Conservation (phyloP, 148 eudicot genomes). For the Vaccinium corymbosum region DNA sequence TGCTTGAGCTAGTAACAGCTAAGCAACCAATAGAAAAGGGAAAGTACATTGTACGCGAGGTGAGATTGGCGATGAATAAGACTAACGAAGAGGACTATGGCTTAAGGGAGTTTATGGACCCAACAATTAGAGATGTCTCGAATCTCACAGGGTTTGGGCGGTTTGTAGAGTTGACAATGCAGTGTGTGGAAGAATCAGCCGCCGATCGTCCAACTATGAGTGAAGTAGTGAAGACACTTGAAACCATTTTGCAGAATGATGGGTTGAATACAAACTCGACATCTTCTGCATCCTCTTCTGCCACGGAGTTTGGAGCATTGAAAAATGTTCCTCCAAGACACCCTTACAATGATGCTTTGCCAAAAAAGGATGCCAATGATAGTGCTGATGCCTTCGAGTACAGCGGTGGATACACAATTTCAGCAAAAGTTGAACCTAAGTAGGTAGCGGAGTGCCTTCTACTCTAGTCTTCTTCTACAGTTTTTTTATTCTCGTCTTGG, state of each 20-base stretch:
- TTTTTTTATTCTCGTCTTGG: conserved; percentile 6
- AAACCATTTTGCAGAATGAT: conserved; percentile 55
- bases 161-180: conserved; percentile 68
- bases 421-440: conserved; percentile 71
- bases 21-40: conserved; percentile 87
- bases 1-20: conserved; percentile 78
- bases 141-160: conserved; percentile 45
- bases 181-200: conserved; percentile 75
- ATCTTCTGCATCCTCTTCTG: conserved; percentile 69
- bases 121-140: conserved; percentile 35
- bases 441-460: neutral
- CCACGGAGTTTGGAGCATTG: conserved; percentile 51
- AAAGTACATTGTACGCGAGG: conserved; percentile 81
- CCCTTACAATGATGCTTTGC: conserved; percentile 46
- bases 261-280: conserved; percentile 64
- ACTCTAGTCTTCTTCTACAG: neutral
- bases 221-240: conserved; percentile 70
- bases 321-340: conserved; percentile 39
- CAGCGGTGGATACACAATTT: conserved; percentile 70
- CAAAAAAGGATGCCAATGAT: conserved; percentile 31
- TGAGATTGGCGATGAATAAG: conserved; percentile 43
- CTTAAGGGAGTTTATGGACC: conserved; percentile 57
- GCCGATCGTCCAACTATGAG: conserved; percentile 84
- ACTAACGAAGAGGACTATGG: conserved; percentile 49
- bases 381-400: conserved; percentile 68